phyloP scores from a whole-genome alignment of 441 rosid species.

The Manihot esculenta region DNA sequence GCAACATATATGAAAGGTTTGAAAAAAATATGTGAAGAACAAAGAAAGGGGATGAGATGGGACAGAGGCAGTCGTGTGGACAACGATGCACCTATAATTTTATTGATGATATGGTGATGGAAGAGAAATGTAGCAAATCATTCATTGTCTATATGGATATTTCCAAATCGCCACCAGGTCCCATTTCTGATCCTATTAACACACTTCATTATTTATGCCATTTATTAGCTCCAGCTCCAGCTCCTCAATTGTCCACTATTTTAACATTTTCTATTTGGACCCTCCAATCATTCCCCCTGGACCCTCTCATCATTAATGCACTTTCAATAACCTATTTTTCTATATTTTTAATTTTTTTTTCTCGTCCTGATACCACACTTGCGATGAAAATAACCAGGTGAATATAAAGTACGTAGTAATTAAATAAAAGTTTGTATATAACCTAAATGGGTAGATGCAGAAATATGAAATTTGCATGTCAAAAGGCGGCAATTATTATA shows the following conservation, averaged over 20 bases:
- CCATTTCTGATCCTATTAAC: not conserved
- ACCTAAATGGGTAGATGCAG: too few species aligned
- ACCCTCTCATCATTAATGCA: constrained; percentile 3
- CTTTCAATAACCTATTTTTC: too few species aligned
- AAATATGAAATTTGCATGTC: too few species aligned
- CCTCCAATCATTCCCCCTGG: constrained; percentile 10
- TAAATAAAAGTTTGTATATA: too few species aligned
- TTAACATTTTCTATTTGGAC: not conserved
- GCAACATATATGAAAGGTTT: too few species aligned
- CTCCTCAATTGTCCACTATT: not conserved
- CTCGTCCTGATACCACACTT: too few species aligned
- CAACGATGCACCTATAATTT: too few species aligned
- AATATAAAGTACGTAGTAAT: too few species aligned
- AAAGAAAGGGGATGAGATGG: not conserved
- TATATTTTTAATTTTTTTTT: not conserved
- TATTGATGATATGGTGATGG: not conserved
- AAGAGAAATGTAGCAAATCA: not conserved
- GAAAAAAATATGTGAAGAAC: not conserved
- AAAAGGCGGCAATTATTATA: constrained; percentile 1
- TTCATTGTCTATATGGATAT: constrained; percentile 4
- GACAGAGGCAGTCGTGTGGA: not conserved
- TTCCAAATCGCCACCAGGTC: too few species aligned
- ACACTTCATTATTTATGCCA: constrained; percentile 13
- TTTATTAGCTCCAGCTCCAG: constrained; percentile 13
- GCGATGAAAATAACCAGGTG: too few species aligned